Conservation (phyloP, 768 basidiomycete species). For the Holtermannia corniformis region DNA sequence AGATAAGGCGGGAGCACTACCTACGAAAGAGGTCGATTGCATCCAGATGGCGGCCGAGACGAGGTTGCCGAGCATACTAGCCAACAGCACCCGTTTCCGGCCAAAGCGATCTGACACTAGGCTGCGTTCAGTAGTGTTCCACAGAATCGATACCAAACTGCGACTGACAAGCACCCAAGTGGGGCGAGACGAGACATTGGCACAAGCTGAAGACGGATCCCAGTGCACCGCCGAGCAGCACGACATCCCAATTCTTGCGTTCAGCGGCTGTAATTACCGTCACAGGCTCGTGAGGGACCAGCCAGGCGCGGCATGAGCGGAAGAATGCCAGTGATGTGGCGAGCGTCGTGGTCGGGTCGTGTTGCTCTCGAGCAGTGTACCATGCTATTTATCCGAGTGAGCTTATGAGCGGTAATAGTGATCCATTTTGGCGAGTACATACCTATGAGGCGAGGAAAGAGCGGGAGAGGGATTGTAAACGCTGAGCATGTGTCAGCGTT, state of each 20-base stretch:
- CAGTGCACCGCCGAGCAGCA: conserved; percentile 89
- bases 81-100: conserved; percentile 67
- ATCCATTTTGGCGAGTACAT: conserved; percentile 3
- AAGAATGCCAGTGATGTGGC: conserved; percentile 60
- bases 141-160: background rate
- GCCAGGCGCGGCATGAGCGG: conserved; percentile 55
- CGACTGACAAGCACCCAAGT: conserved; percentile 56
- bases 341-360: conserved; percentile 61
- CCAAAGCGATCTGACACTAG: conserved; percentile 82
- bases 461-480: conserved; percentile 88
- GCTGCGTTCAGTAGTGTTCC: conserved; percentile 26
- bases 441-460: conserved; percentile 89
- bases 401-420: conserved; percentile 3
- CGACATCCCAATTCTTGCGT: conserved; percentile 74
- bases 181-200: conserved; percentile 53
- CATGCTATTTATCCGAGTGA: conserved; percentile 5
- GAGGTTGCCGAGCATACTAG: conserved; percentile 88
- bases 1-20: conserved; percentile 4
- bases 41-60: conserved; percentile 87
- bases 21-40: conserved; percentile 71
- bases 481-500: too few species aligned
- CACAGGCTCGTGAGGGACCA: conserved; percentile 49
- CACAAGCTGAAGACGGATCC: conserved; percentile 47
- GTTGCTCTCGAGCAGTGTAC: conserved; percentile 69
- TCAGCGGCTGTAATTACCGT: conserved; percentile 46